A percentile compares a stretch with the other conserved stretches of the same genome.
Evolutionary conservation across 768 basidiomycete species (phyloP).

Genomic region (Termitomyces bulborhizus): DNA sequence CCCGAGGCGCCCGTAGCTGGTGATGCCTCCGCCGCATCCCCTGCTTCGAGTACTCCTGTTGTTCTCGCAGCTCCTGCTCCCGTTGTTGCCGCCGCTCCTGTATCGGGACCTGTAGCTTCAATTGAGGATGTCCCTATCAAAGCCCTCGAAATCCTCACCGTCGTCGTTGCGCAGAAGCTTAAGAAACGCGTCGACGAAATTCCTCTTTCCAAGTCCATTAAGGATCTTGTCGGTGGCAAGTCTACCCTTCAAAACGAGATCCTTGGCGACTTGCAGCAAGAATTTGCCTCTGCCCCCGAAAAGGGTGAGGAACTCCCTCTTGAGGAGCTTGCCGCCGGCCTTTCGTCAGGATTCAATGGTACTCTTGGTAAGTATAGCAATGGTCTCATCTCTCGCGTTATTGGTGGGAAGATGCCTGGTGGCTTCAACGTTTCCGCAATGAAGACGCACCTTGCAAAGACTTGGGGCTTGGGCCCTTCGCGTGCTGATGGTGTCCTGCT

Average conservation of each 20-base stretch:
- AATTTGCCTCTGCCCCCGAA: conserved; percentile 93
- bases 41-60: conserved; percentile 28
- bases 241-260: conserved; percentile 99
- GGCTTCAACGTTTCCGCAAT: conserved; percentile 94
- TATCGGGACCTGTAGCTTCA: conserved; percentile 59
- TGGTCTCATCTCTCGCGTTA: conserved; percentile 83
- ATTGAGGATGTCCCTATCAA: conserved; percentile 92
- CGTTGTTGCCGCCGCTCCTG: conserved; percentile 36
- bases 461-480: conserved; percentile 90
- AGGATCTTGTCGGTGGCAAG: conserved; percentile 97
- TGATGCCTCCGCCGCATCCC: conserved; percentile 24
- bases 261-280: conserved; percentile 91
- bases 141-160: conserved; percentile 79
- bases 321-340: conserved; percentile 87
- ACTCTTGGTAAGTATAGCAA: conserved; percentile 89
- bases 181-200: conserved; percentile 93
- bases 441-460: conserved; percentile 83
- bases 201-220: conserved; percentile 89
- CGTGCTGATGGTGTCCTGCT: conserved; percentile 90
- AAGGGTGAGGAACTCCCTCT: conserved; percentile 97
- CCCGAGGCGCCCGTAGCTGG: conserved; percentile 37
- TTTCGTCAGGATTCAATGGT: conserved; percentile 79
- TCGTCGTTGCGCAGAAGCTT: conserved; percentile 94
- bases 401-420: conserved; percentile 97
- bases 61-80: conserved; percentile 34